Base-by-base conservation (phyloP, 2,329 filamentous ascomycete species). In the Karstenula rhodostoma region DNA sequence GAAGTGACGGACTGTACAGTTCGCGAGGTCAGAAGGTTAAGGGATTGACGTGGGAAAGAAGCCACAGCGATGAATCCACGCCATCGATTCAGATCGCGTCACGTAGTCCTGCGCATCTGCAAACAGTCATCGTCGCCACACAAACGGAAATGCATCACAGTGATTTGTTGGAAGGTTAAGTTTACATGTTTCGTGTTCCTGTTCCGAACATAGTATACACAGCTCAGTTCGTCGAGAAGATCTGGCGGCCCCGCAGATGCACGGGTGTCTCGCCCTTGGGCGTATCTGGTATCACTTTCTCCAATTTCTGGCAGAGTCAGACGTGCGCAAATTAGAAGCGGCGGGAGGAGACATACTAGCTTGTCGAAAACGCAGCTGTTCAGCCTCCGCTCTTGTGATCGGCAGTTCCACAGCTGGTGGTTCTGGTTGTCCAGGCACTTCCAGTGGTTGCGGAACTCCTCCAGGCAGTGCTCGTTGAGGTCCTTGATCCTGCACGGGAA, bases 321-420 rank as follows among this genome's bases (percentile, higher is more conserved):
- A 62, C 32, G 22, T 23, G 17, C 32, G 17, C 29, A n/a, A 27
- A 3, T 13, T 1, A 10, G 23, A n/a, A 44, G 35, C 5, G n/a
- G 33, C 48, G 17, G n/a, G 50, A n/a, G 1, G 40, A 35, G 12
- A 84, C 91, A 64, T 84, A 99, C 95, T 83, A 99, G 81, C 79
- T 97, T 98, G 69, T 97, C 90, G 77, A 91, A 98, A 51, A 97
- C 94, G 81, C 95, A 99, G 82, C 90, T 90, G 85, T 97, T 99
- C 73, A 99, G 84, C 77, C 89, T 89, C 87, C 92, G 90, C 85
- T 99, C 95, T 66, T 87, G 84, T 74, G 89, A 89, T 72, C 95
- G 88, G 84, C 95, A 99, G 76, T 98, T 93, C 91, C 93, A 99
- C 61, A 98, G 84, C 81, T 97, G 92, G 77, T 99, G 95, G 85